Evolutionary conservation across 257 asterid species (phyloP).

Genomic region (Lycium ferocissimum): DNA sequence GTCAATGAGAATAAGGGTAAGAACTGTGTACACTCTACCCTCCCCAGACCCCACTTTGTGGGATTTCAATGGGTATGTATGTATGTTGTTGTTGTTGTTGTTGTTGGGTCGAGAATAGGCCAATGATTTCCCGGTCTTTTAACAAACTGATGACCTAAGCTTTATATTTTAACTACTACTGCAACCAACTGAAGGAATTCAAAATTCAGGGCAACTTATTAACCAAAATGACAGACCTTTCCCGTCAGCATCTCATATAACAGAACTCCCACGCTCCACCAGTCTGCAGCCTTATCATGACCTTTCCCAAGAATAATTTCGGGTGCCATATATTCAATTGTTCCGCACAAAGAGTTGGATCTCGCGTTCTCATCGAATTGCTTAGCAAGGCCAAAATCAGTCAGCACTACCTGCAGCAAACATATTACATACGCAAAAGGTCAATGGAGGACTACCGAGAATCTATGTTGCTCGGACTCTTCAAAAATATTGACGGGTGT

Average conservation of each 20-base stretch:
- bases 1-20: not conserved
- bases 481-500: no score
- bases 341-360: slow-evolving; percentile 86
- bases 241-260: slow-evolving; percentile 83
- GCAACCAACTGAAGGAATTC: not conserved
- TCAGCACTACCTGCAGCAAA: slow-evolving; percentile 63
- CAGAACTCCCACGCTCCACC: slow-evolving; percentile 90
- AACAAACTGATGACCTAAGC: not conserved
- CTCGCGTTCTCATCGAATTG: slow-evolving; percentile 63
- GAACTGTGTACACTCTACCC: no score
- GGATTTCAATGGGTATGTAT: no score
- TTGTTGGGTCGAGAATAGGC: no score
- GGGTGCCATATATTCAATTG: slow-evolving; percentile 87
- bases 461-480: no score
- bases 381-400: slow-evolving; percentile 87
- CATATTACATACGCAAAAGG: not conserved
- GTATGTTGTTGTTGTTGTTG: no score
- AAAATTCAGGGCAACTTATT: not conserved
- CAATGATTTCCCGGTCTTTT: no score
- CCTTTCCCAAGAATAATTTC: slow-evolving; percentile 79
- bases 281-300: slow-evolving; percentile 85
- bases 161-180: not conserved
- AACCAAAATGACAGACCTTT: slow-evolving; percentile 49
- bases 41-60: no score
- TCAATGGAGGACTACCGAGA: not conserved